Evolutionary conservation across 169 alveolate genomes (phyloP).

Genomic region (Plasmodium gonderi): DNA sequence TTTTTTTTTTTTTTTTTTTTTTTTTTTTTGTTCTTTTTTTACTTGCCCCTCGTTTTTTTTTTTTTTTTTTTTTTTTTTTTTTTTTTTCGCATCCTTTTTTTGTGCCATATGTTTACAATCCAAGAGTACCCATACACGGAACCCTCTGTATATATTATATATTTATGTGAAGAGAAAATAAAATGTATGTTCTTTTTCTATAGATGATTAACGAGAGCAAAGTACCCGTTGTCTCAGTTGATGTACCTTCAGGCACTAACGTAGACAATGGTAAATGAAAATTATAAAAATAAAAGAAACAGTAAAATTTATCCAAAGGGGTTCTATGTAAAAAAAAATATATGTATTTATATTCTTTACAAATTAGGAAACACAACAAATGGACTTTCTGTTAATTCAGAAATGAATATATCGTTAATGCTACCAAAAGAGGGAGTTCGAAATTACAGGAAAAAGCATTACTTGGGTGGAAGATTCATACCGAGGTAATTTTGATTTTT

Average conservation of each 20-base stretch:
- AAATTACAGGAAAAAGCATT: conserved; percentile 58
- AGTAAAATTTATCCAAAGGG: background rate
- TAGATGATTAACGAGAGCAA: conserved; percentile 78
- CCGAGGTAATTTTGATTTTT: conserved; percentile 8
- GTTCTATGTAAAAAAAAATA: background rate
- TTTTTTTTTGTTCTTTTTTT: background rate
- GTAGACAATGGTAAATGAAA: conserved; percentile 86
- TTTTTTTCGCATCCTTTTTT: background rate
- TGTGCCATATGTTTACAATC: too few species aligned
- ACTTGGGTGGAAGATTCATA: conserved; percentile 60
- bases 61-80: background rate
- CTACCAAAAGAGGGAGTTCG: conserved; percentile 58
- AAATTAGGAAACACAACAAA: conserved; percentile 1
- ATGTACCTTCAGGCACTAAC: conserved; percentile 93
- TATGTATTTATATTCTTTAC: background rate
- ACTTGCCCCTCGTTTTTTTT: background rate
- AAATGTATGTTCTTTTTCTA: conserved; percentile 34
- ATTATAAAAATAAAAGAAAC: background rate
- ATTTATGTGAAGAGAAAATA: background rate
- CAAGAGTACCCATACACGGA: too few species aligned
- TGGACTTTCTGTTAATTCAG: conserved; percentile 41
- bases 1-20: background rate
- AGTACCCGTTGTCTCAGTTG: conserved; percentile 87
- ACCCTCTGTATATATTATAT: too few species aligned
- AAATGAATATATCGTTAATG: conserved; percentile 67